These are phyloP conservation scores for Penicillium maclennaniae DNA, from an alignment of 495 filamentous ascomycete genomes.

Conservation along the genomic window DNA sequence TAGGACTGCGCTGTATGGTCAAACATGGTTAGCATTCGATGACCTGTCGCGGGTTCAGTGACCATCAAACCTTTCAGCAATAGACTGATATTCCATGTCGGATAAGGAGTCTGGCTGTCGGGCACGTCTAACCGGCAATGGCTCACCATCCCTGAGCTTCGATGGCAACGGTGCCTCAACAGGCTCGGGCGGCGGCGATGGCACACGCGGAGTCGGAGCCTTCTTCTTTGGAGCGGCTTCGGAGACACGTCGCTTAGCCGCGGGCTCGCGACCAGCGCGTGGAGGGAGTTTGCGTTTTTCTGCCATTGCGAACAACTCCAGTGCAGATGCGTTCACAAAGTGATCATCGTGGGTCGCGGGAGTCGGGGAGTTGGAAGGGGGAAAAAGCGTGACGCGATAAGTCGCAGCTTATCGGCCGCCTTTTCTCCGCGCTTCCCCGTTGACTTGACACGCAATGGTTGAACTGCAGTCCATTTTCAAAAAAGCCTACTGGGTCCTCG, in stretches of 20 bases:
- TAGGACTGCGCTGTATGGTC: slow-evolving; percentile 66
- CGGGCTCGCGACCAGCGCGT: slow-evolving; percentile 46
- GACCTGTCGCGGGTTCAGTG: background rate
- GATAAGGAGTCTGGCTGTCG: slow-evolving; percentile 64
- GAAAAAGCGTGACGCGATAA: slow-evolving; percentile 28
- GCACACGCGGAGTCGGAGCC: slow-evolving; percentile 35
- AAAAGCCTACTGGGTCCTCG: slow-evolving; percentile 57
- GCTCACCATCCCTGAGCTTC: slow-evolving; percentile 60
- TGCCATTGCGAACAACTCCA: slow-evolving; percentile 27
- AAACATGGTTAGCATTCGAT: background rate
- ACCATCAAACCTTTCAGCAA: slow-evolving; percentile 69
- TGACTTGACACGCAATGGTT: slow-evolving; percentile 25
- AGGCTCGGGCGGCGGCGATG: slow-evolving; percentile 31
- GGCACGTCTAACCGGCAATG: slow-evolving; percentile 67
- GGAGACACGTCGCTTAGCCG: slow-evolving; percentile 44
- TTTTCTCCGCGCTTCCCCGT: slow-evolving; percentile 9
- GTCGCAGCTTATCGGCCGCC: slow-evolving; percentile 13
- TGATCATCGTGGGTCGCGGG: background rate
- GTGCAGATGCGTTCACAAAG: background rate
- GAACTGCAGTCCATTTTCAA: slow-evolving; percentile 47
- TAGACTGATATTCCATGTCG: slow-evolving; percentile 69
- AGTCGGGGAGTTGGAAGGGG: slow-evolving; percentile 9
- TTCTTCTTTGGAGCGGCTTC: slow-evolving; percentile 41
- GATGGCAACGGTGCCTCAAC: slow-evolving; percentile 57
- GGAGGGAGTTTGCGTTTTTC: slow-evolving; percentile 45